These are phyloP conservation scores for Xanthoceras sorbifolium DNA, from an alignment of 345 rosid species.

Conservation along the genomic window DNA sequence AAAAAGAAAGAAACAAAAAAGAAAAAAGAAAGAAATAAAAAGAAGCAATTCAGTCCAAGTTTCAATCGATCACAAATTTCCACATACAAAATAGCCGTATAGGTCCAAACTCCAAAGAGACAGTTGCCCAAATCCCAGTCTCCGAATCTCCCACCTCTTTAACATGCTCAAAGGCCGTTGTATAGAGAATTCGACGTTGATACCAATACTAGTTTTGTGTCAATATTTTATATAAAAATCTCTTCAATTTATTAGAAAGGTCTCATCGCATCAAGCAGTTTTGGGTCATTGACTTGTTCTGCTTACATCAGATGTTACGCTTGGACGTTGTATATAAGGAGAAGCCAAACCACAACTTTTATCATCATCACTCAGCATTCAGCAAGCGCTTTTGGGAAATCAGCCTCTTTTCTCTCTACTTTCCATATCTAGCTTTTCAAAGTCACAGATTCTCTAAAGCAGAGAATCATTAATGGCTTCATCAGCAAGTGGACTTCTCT, in stretches of 20 bases:
- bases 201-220: no score
- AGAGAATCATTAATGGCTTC: slow-evolving; percentile 21
- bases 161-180: slow-evolving; percentile 21
- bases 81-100: background rate
- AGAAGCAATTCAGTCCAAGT: background rate
- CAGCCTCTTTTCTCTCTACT: background rate
- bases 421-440: background rate
- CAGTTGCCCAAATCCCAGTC: background rate
- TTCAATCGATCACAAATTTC: background rate
- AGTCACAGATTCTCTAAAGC: background rate
- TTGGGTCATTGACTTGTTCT: slow-evolving; percentile 28
- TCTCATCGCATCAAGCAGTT: no score
- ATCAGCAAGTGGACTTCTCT: slow-evolving; percentile 9
- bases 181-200: background rate
- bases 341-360: background rate
- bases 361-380: background rate
- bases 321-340: background rate
- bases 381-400: background rate
- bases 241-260: slow-evolving; percentile 2
- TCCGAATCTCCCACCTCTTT: slow-evolving; percentile 28
- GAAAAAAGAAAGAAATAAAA: no score
- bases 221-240: background rate
- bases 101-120: background rate
- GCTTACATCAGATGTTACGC: background rate
- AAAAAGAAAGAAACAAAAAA: no score